Evolutionary conservation across 2,329 filamentous ascomycete genomes (phyloP), one percentile per base, ranked within the genome.

Genomic region (Colletotrichum incanum): DNA sequence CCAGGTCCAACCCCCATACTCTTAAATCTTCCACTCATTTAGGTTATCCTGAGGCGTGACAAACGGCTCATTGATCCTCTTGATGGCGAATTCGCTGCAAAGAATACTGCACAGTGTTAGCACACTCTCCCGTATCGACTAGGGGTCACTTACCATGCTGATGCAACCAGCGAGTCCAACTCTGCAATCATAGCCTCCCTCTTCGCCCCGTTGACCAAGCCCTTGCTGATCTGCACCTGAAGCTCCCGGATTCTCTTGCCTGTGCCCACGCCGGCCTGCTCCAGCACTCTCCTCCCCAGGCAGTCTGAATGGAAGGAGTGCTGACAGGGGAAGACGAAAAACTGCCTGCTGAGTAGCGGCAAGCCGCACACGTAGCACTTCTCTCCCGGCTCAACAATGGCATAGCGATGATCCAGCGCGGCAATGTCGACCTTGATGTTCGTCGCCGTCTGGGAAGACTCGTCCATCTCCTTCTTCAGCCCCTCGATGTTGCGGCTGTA

Each of bases 271-370:
- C 94, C 94, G 1, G 93, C 92, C 75, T 94, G 92, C 80, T 96
- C 93, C 65, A 98, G 88, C 0, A 98, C 94, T 79, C 93, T 93
- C 77, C 91, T 92, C 0, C 94, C 96, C 60, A 99, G 84, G 80
- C 96, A 99, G 80, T 99, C 96, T 52, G 94, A 96, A 82, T 99
- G 96, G 79, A 99, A 99, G 4, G 95, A 94, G 82, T 99, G 96
- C 85, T 99, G 96, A 82, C 96, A 99, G 0, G 96, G 96, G 76
- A 99, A 99, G 23, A 99, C 96, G 77, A 98, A 99, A 83, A 99
- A 99, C 78, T 98, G 95, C 65, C 95, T 86, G 78, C 93, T 95
- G 20, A 99, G 87, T 65, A 99, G 84, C 12, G 96, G 96, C 67
- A 98, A 83, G 0, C 92, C 90, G 79, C 96, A 99, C 2, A 93